Evolutionary conservation across 2,329 filamentous ascomycete genomes (phyloP), one percentile per base, ranked within the genome.

Genomic region (Epichloe typhina): DNA sequence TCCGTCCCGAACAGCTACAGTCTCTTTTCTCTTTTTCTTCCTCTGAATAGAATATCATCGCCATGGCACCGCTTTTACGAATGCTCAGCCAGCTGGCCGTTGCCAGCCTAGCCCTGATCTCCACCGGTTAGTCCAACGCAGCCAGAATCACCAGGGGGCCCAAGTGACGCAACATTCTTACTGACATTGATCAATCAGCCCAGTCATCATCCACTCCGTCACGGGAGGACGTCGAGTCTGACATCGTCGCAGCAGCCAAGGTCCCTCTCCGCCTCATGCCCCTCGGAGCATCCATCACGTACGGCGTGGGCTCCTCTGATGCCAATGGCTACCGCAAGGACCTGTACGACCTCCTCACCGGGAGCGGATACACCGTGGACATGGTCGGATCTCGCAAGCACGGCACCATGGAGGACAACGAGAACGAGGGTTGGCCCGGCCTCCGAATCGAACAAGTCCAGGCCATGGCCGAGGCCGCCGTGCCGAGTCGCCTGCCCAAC

Each of bases 351-450:
- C 57, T 64, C 33, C 62, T 71, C 37, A 38, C 54, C n/a, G 52
- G 54, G n/a, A 58, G 60, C 19, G 66, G 64, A 33, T 66, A 65
- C 61, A 52, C 53, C 21, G 61, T 67, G 37, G 35, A 55, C 51
- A 51, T 59, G 54, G 50, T 57, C 46, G 44, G 72, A 21, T 66
- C 61, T n/a, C 62, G 60, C 33, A 54, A 63, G 17, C 55, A 59
- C 44, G 70, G 70, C 39, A 60, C 54, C 51, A 72, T 73, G 69
- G 37, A 19, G 21, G 61, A 70, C 57, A 68, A 69, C 56, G 64
- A 70, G 12, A 65, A 70, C 54, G 72, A 75, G 55, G 72, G 71
- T 36, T 71, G 71, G 64, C 64, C 68, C 0, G 71, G 67, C 23
- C 61, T 62, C 42, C 65, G 67, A 45, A 66, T 75, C 58, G 65